A percentile compares a stretch with the other conserved stretches of the same genome.
Evolutionary conservation across 768 basidiomycete genomes (phyloP).

Genomic region (Boletellus sp.): DNA sequence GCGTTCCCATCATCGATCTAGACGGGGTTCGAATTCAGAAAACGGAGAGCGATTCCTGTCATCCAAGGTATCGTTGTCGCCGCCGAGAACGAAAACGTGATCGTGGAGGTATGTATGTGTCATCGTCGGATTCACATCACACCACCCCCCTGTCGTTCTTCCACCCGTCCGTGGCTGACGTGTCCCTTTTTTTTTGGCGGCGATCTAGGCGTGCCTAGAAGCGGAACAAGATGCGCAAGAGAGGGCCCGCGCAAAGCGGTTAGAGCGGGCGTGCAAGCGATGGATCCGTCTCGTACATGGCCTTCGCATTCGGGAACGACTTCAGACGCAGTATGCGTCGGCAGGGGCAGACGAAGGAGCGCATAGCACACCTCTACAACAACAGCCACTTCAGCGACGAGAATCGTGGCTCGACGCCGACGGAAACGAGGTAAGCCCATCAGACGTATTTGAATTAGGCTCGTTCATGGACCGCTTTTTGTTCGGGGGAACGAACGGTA

Average conservation of each 20-base stretch:
- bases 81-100: constrained; percentile 63
- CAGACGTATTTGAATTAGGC: background rate
- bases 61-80: constrained; percentile 86
- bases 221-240: constrained; percentile 74
- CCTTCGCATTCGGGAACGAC: constrained; percentile 76
- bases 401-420: constrained; percentile 20
- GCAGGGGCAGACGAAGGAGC: background rate
- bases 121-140: constrained; percentile 6
- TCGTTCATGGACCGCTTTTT: constrained; percentile 16
- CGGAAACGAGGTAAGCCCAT: constrained; percentile 21
- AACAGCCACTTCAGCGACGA: constrained; percentile 8
- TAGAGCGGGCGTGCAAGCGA: constrained; percentile 78
- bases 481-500: background rate
- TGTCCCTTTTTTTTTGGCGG: constrained; percentile 11
- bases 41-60: constrained; percentile 81
- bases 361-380: background rate
- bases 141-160: background rate
- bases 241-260: constrained; percentile 68
- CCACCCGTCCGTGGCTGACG: constrained; percentile 7
- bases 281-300: constrained; percentile 90
- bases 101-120: constrained; percentile 74
- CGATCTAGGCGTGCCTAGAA: constrained; percentile 75
- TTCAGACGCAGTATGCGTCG: constrained; percentile 71
- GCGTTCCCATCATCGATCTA: constrained; percentile 30
- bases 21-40: constrained; percentile 97